Evolutionary conservation across 225 moss, liverwort and hornwort species (phyloP).

Genomic region (Physcomitrium patens): DNA sequence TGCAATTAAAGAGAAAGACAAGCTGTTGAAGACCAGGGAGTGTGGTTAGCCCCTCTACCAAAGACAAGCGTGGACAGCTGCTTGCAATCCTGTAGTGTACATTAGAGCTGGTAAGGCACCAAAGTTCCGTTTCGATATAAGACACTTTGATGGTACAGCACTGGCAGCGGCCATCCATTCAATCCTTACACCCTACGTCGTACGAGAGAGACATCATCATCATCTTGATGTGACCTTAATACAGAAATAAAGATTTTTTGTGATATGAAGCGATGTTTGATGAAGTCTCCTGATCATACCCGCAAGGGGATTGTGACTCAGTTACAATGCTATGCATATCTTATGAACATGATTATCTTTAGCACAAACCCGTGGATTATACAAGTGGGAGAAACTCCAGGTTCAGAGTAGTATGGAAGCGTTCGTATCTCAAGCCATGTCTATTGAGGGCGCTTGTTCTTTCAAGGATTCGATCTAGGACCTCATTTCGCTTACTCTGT

Average conservation of each 20-base stretch:
- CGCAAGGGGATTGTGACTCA: not conserved
- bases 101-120: not conserved
- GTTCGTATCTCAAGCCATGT: too few species aligned
- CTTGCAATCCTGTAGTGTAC: not conserved
- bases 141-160: conserved; percentile 14
- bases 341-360: not conserved
- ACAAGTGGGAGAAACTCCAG: not conserved
- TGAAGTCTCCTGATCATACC: not conserved
- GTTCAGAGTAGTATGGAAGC: not conserved
- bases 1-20: not conserved
- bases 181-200: not conserved
- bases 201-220: not conserved
- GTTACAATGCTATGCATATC: not conserved
- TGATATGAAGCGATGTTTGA: not conserved
- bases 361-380: not conserved
- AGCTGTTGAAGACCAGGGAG: not conserved
- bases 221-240: conserved; percentile 14
- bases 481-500: too few species aligned
- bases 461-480: too few species aligned
- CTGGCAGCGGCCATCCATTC: not conserved
- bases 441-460: too few species aligned
- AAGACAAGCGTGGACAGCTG: not conserved
- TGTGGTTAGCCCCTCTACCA: too few species aligned
- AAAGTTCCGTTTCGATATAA: conserved; percentile 11
- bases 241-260: not conserved